Evolutionary conservation across 306 rosid species (phyloP).

Genomic region (Carpinus viminea): DNA sequence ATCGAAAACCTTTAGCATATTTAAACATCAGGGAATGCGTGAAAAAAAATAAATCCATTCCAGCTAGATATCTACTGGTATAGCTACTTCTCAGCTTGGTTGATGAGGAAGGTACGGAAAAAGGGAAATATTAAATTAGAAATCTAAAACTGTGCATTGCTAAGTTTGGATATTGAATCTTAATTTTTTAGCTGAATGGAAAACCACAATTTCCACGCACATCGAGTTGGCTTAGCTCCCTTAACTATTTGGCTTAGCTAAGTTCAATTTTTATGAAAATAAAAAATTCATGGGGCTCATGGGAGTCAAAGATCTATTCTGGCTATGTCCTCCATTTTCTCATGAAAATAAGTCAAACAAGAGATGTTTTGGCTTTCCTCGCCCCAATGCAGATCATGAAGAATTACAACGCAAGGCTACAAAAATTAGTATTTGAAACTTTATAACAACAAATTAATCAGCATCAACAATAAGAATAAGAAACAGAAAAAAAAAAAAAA

Average conservation of each 20-base stretch:
- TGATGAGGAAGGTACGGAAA: not conserved
- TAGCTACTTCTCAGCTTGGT: not conserved
- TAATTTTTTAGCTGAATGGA: not conserved
- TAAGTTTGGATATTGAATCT: not conserved
- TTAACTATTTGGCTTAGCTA: not conserved
- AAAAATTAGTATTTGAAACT: slow-evolving; percentile 4
- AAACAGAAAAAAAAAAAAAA: not conserved
- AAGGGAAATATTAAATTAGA: not conserved
- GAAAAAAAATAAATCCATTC: not conserved
- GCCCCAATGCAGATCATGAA: slow-evolving; percentile 38
- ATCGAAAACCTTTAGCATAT: slow-evolving; percentile 13
- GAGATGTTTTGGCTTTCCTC: not conserved
- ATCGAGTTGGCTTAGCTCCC: not conserved
- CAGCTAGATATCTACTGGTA: not conserved
- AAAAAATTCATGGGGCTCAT: not conserved
- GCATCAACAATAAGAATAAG: not conserved
- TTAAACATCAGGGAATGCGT: not conserved
- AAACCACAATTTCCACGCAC: not conserved
- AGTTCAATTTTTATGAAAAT: not conserved
- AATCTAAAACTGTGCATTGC: not conserved
- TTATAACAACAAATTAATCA: slow-evolving; percentile 4
- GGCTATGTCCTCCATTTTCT: not conserved
- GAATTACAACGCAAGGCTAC: slow-evolving; percentile 16
- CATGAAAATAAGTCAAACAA: not conserved
- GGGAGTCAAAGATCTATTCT: not conserved